Evolutionary conservation across 495 filamentous ascomycete genomes (phyloP).

Genomic region (Penicillium samsonianum): DNA sequence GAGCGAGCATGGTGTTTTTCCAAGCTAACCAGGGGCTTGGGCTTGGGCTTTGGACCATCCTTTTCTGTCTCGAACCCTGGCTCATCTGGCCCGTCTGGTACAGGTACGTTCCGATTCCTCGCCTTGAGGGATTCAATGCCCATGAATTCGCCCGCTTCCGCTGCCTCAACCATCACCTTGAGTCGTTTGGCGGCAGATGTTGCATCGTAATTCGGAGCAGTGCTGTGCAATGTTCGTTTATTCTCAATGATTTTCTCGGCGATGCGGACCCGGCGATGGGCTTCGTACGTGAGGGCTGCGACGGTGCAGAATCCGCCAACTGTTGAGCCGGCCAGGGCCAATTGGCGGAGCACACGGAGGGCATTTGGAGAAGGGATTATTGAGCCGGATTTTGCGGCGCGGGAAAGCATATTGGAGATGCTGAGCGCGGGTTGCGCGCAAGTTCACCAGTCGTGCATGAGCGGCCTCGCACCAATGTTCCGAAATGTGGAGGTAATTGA

Average conservation of each 20-base stretch:
- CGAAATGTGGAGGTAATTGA: not conserved
- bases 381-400: constrained; percentile 32
- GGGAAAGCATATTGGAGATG: constrained; percentile 36
- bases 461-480: constrained; percentile 4
- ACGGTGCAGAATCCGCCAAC: constrained; percentile 44
- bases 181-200: constrained; percentile 43
- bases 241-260: constrained; percentile 49
- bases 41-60: not conserved
- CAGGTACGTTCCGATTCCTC: constrained; percentile 21
- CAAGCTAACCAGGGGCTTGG: constrained; percentile 6
- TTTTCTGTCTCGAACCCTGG: not conserved
- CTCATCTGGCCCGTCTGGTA: constrained; percentile 7
- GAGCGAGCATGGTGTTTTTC: constrained; percentile 6
- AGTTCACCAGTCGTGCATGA: constrained; percentile 27
- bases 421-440: constrained; percentile 33
- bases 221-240: constrained; percentile 46
- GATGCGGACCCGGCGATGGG: constrained; percentile 41
- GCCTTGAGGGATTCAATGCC: constrained; percentile 42
- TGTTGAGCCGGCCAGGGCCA: constrained; percentile 47
- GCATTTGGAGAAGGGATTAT: constrained; percentile 49
- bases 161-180: constrained; percentile 44
- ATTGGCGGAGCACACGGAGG: constrained; percentile 45
- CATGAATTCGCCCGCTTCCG: constrained; percentile 46
- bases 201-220: constrained; percentile 48
- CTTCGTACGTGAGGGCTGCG: constrained; percentile 46